Base-by-base conservation (phyloP, 495 filamentous ascomycete species). In the Podospora bellae-mahoneyi region DNA sequence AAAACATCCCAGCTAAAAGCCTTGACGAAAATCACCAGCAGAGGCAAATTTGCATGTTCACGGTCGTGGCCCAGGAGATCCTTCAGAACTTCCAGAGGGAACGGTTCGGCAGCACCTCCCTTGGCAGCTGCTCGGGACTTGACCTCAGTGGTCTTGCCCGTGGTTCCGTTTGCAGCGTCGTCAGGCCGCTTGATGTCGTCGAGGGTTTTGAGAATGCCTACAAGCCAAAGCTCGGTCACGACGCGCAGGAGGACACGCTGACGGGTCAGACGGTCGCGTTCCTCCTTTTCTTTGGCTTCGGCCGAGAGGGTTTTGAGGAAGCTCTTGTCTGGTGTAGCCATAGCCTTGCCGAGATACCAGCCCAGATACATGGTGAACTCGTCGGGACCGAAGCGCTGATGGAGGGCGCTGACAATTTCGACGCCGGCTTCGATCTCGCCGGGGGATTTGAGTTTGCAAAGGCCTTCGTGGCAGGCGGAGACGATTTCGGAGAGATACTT, bases 401-500 rank as follows among this genome's bases (percentile, higher is more conserved):
- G 95, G 66, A 99, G 84, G 10, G 95, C 93, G 78, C 93, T 94
- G 70, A 95, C 88, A 65, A 98, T 89, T 76, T 98, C 95, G 4
- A 97, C 91, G 15, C 92, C 93, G 27, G 94, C 91, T 55, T 93
- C 90, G 69, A 97, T 92, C 73, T 99, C 95, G 1, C 89, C 91
- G 19, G 92, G 89, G 0, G 89, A 90, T 78, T 97, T 98, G 64
- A 97, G 86, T 76, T 89, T 95, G 81, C 90, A 94, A 1, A 99
- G 84, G 27, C 95, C 95, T 78, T 99, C 95, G 68, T 95, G 96
- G 82, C 93, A 96, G 57, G 95, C 95, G n/a, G 94, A 95, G 72
- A 97, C 94, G 68, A 98, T 93, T 80, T 99, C 95, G 55, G 95
- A 96, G 4, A 99, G 88, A 74, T 99, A 99, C 75, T 97, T 97